Conservation (phyloP, 2,329 filamentous ascomycete species). For the Drechslerella coelobrocha region DNA sequence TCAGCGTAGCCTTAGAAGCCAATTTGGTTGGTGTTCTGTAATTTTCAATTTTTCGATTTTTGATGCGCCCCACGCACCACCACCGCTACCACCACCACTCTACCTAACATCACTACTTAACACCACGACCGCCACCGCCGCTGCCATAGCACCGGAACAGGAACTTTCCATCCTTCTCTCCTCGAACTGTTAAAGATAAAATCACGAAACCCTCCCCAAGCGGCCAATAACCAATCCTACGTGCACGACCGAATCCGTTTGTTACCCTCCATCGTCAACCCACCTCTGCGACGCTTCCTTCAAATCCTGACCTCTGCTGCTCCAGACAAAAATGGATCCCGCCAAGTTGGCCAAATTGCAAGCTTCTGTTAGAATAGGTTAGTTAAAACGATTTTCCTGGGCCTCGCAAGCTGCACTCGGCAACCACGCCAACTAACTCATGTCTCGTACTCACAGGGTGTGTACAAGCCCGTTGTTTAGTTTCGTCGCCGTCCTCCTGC, state of each 20-base stretch:
- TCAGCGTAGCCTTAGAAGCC: not conserved
- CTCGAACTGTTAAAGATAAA: not conserved
- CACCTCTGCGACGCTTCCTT: constrained; percentile 55
- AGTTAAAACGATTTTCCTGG: constrained; percentile 55
- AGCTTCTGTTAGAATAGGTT: constrained; percentile 70
- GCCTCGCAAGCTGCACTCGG: not conserved
- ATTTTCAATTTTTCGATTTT: not conserved
- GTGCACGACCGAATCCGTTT: not conserved
- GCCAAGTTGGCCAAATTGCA: constrained; percentile 70
- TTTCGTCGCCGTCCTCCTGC: constrained; percentile 8
- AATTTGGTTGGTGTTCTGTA: not conserved
- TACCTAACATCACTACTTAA: constrained; percentile 4
- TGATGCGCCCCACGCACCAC: constrained; percentile 1
- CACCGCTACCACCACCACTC: constrained; percentile 1
- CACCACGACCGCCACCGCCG: constrained; percentile 10
- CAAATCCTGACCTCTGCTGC: not conserved
- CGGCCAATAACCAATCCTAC: not conserved
- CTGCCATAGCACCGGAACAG: no score
- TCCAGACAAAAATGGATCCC: constrained; percentile 63
- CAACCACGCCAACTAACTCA: constrained; percentile 21
- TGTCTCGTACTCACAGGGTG: constrained; percentile 1
- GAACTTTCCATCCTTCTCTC: no score
- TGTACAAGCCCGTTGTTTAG: no score
- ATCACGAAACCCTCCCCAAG: not conserved
- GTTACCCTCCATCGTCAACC: not conserved